These are phyloP conservation scores for Cyberlindnera euphorbiae DNA, from an alignment of 805 yeast genomes.

Conservation along the genomic window DNA sequence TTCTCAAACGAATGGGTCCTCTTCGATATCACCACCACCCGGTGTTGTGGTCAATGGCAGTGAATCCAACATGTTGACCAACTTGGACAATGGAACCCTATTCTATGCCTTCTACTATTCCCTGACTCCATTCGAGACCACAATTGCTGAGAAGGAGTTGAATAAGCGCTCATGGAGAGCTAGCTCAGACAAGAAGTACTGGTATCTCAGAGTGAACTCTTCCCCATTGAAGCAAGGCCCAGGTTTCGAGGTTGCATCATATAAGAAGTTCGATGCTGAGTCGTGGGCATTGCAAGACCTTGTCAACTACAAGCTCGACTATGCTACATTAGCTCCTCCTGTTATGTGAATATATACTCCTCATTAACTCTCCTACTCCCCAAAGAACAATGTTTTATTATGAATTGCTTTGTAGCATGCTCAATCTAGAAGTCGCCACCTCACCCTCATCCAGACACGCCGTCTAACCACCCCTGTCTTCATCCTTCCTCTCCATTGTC, in stretches of 20 bases:
- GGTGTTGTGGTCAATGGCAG: slow-evolving; percentile 80
- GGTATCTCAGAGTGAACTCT: slow-evolving; percentile 65
- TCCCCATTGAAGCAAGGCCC: slow-evolving; percentile 7
- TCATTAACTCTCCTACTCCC: too few relatives aligned
- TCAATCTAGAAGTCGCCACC: too few relatives aligned
- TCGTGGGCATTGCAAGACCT: slow-evolving; percentile 20
- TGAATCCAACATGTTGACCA: slow-evolving; percentile 4
- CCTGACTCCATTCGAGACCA: slow-evolving; percentile 65
- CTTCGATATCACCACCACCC: too few relatives aligned
- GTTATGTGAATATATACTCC: too few relatives aligned
- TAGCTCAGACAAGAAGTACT: slow-evolving; percentile 62
- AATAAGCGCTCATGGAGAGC: slow-evolving; percentile 68
- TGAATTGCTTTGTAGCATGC: too few relatives aligned
- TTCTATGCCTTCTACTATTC: slow-evolving; percentile 87
- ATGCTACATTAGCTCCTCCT: slow-evolving; percentile 7
- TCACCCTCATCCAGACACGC: slow-evolving; percentile 55
- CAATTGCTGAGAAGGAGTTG: slow-evolving; percentile 74
- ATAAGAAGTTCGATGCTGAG: slow-evolving; percentile 22
- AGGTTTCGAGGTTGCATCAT: slow-evolving; percentile 12
- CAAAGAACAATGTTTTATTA: too few relatives aligned
- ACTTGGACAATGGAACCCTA: slow-evolving; percentile 30
- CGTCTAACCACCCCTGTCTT: slow-evolving; percentile 52
- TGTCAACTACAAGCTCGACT: slow-evolving; percentile 15
- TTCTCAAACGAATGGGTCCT: too few relatives aligned
- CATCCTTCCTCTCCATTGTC: slow-evolving; percentile 55